Evolutionary conservation across 192 early-diverging fungal species (phyloP).

Genomic region (Funneliformis mosseae): DNA sequence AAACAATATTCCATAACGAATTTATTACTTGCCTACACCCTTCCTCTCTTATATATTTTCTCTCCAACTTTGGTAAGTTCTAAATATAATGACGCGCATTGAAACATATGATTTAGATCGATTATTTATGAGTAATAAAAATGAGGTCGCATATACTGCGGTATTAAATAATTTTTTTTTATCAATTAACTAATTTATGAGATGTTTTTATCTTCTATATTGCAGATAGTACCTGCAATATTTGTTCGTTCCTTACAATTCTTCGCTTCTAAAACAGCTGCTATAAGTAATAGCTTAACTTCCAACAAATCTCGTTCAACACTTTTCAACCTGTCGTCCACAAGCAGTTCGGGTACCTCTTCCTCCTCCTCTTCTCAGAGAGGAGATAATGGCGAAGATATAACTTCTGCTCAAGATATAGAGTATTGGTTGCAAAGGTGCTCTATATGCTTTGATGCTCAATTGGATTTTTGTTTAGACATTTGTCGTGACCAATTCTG

Average conservation of each 20-base stretch:
- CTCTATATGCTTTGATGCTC: constrained; percentile 62
- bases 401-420: constrained; percentile 41
- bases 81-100: neutral
- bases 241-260: constrained; percentile 24
- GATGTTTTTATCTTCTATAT: neutral
- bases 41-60: constrained; percentile 26
- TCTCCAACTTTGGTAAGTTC: constrained; percentile 31
- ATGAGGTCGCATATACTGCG: neutral
- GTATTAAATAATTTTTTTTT: constrained; percentile 17
- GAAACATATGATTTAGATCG: neutral
- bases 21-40: constrained; percentile 26
- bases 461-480: constrained; percentile 58
- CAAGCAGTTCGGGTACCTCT: constrained; percentile 12
- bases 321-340: constrained; percentile 12
- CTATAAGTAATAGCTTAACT: neutral
- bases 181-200: neutral
- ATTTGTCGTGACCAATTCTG: constrained; percentile 61
- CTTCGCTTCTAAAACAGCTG: constrained; percentile 25
- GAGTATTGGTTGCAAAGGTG: constrained; percentile 59
- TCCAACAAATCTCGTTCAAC: neutral
- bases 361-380: constrained; percentile 31
- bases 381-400: constrained; percentile 37
- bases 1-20: constrained; percentile 29
- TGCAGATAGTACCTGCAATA: constrained; percentile 25
- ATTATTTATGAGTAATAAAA: neutral